Percentiles rank a stretch among this genome's conserved stretches.
Evolutionary conservation across 1,139 yeast genomes (phyloP).

Genomic region (Waltiozyma solani): DNA sequence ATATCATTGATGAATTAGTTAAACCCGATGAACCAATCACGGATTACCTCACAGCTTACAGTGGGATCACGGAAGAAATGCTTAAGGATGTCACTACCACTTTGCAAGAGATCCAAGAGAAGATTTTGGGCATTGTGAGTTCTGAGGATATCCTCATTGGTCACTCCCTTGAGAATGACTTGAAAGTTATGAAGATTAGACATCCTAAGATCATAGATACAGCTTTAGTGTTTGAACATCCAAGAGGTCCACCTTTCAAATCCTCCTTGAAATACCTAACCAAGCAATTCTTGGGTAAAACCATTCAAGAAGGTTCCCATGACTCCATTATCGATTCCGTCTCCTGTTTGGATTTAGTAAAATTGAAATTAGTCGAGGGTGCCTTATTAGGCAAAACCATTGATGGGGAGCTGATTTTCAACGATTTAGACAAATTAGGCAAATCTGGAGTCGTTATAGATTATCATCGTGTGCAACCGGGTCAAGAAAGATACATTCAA

Average conservation of each 20-base stretch:
- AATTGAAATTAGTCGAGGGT: slow-evolving; percentile 53
- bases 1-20: slow-evolving; percentile 63
- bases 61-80: slow-evolving; percentile 76
- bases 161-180: slow-evolving; percentile 64
- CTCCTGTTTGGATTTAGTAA: slow-evolving; percentile 71
- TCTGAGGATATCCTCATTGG: slow-evolving; percentile 53
- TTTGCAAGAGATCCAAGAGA: slow-evolving; percentile 54
- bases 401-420: slow-evolving; percentile 32
- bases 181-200: slow-evolving; percentile 45
- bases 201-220: slow-evolving; percentile 68
- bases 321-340: slow-evolving; percentile 80
- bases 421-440: slow-evolving; percentile 23
- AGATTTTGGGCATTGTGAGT: slow-evolving; percentile 36
- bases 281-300: slow-evolving; percentile 38
- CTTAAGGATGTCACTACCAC: slow-evolving; percentile 55
- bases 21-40: slow-evolving; percentile 65
- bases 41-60: slow-evolving; percentile 73
- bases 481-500: slow-evolving; percentile 23
- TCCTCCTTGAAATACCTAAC: slow-evolving; percentile 71
- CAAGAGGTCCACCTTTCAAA: slow-evolving; percentile 68
- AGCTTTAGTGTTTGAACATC: slow-evolving; percentile 56
- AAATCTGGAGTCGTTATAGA: slow-evolving; percentile 34
- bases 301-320: slow-evolving; percentile 62
- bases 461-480: slow-evolving; percentile 20
- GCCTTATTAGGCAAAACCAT: slow-evolving; percentile 47